These are phyloP conservation scores for Chimonanthus salicifolius DNA, from an alignment of 164 flowering plant species.

Conservation along the genomic window DNA sequence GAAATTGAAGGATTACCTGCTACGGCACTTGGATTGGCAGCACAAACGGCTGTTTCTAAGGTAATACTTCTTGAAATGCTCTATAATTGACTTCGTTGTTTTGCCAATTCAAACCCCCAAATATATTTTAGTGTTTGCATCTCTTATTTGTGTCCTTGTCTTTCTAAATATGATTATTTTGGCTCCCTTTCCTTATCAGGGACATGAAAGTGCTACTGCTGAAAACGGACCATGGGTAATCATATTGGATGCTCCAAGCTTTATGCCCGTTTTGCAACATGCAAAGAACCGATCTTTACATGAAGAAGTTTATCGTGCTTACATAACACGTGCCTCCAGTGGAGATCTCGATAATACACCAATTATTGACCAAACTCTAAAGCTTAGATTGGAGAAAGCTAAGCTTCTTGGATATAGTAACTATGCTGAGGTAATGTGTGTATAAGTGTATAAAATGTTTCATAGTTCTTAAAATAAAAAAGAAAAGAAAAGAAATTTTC, in stretches of 20 bases:
- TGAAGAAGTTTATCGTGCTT: slow-evolving; percentile 87
- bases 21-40: slow-evolving; percentile 79
- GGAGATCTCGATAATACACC: slow-evolving; percentile 84
- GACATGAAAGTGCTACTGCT: slow-evolving; percentile 87
- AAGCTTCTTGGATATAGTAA: slow-evolving; percentile 84
- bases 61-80: slow-evolving; percentile 28
- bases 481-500: background rate
- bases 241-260: slow-evolving; percentile 91
- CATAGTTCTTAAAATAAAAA: background rate
- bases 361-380: slow-evolving; percentile 75
- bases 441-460: background rate
- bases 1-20: slow-evolving; percentile 94
- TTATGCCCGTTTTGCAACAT: slow-evolving; percentile 89
- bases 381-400: slow-evolving; percentile 90
- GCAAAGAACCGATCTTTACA: slow-evolving; percentile 71
- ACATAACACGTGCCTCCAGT: slow-evolving; percentile 76
- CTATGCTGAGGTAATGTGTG: slow-evolving; percentile 74
- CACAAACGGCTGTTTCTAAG: slow-evolving; percentile 90
- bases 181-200: slow-evolving; percentile 31
- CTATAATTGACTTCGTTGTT: background rate
- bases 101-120: background rate
- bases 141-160: background rate
- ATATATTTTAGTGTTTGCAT: background rate
- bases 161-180: background rate
- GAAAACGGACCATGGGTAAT: slow-evolving; percentile 96